These are phyloP conservation scores for Simplicillium sp. DNA, from an alignment of 2,329 filamentous ascomycete genomes.

Conservation along the genomic window DNA sequence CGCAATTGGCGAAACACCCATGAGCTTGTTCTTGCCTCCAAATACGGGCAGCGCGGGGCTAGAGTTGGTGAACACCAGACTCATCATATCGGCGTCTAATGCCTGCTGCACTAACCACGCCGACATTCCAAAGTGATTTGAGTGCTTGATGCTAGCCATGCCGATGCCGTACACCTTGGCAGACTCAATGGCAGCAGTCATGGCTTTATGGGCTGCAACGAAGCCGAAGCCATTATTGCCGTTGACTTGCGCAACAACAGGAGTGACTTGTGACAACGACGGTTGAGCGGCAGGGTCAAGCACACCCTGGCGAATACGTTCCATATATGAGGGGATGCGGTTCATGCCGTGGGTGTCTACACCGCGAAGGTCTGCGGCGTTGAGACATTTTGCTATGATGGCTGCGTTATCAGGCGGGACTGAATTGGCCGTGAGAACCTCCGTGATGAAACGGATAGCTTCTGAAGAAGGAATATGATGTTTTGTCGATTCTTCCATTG, in stretches of 20 bases:
- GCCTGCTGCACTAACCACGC: slow-evolving; percentile 75
- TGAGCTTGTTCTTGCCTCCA: slow-evolving; percentile 57
- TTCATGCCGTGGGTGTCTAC: slow-evolving; percentile 73
- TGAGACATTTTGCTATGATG: slow-evolving; percentile 57
- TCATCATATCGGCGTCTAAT: slow-evolving; percentile 61
- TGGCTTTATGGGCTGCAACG: slow-evolving; percentile 56
- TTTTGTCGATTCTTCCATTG: not conserved
- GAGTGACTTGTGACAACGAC: slow-evolving; percentile 51
- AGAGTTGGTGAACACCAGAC: slow-evolving; percentile 61
- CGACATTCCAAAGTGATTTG: slow-evolving; percentile 77
- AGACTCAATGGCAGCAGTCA: slow-evolving; percentile 58
- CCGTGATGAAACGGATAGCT: slow-evolving; percentile 37
- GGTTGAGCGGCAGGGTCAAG: slow-evolving; percentile 54
- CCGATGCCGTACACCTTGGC: slow-evolving; percentile 57
- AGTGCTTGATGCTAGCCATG: slow-evolving; percentile 65
- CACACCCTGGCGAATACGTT: slow-evolving; percentile 60
- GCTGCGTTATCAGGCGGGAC: slow-evolving; percentile 48
- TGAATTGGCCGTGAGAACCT: slow-evolving; percentile 50
- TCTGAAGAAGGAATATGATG: slow-evolving; percentile 20
- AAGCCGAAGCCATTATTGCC: slow-evolving; percentile 70
- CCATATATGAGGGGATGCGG: slow-evolving; percentile 69
- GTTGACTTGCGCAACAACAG: slow-evolving; percentile 59
- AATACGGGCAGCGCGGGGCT: slow-evolving; percentile 64
- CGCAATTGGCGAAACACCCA: slow-evolving; percentile 67
- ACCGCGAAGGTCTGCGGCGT: slow-evolving; percentile 67